Evolutionary conservation across 108 stramenopile genomes (phyloP).

Genomic region (Nitzschia putrida): DNA sequence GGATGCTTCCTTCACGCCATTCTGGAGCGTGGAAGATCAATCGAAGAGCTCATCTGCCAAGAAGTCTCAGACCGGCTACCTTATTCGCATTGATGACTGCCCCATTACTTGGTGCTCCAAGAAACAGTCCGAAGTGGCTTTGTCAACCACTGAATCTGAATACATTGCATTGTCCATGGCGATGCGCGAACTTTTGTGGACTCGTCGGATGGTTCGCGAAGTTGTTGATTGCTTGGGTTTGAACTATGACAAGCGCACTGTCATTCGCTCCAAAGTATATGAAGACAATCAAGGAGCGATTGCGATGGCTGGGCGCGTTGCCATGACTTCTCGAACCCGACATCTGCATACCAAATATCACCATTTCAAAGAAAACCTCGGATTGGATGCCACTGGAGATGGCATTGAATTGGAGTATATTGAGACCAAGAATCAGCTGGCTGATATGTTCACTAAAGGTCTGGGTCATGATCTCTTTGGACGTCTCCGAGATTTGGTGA

Average conservation of each 20-base stretch:
- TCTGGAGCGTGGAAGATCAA: conserved; percentile 29
- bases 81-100: conserved; percentile 26
- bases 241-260: too few relatives aligned
- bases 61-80: conserved; percentile 47
- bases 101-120: conserved; percentile 52
- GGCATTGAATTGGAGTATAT: conserved; percentile 26
- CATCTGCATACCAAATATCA: conserved; percentile 53
- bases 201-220: conserved; percentile 19
- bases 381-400: background rate
- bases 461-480: too few relatives aligned
- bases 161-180: conserved; percentile 41
- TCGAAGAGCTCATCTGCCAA: conserved; percentile 24
- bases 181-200: conserved; percentile 23
- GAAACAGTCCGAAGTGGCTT: conserved; percentile 49
- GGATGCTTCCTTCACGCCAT: conserved; percentile 50
- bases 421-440: too few relatives aligned
- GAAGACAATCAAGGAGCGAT: conserved; percentile 59
- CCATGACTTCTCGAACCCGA: conserved; percentile 49
- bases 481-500: too few relatives aligned
- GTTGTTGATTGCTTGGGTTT: too few relatives aligned
- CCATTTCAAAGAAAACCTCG: conserved; percentile 36
- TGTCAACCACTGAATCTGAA: conserved; percentile 56
- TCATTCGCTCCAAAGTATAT: conserved; percentile 26
- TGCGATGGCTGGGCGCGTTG: conserved; percentile 27
- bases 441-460: too few relatives aligned